Evolutionary conservation across 2,329 filamentous ascomycete species (phyloP).

Genomic region (Cladophialophora yegresii): DNA sequence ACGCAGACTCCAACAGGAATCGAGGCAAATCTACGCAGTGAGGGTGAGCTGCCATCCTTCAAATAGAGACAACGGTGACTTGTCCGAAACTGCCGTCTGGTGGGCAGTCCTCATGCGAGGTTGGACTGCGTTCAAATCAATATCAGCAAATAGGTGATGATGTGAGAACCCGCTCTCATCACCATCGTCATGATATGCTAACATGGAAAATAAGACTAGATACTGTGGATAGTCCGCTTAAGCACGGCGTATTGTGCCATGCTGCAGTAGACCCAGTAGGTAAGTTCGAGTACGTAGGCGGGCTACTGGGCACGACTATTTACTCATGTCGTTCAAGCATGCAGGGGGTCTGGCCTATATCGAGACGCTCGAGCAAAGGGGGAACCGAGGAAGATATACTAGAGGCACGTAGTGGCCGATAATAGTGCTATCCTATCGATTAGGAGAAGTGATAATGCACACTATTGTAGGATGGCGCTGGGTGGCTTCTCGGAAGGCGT

Average conservation of each 20-base stretch:
- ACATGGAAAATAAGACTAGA: not conserved
- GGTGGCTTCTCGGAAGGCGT: not conserved
- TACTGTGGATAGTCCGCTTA: not conserved
- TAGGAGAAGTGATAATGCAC: slow-evolving; percentile 6
- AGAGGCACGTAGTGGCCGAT: not conserved
- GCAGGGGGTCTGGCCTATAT: not conserved
- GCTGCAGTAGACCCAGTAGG: not conserved
- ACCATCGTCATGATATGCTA: not conserved
- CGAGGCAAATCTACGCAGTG: not conserved
- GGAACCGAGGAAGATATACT: slow-evolving; percentile 7
- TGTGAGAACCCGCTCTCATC: not conserved
- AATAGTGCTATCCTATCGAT: slow-evolving; percentile 4
- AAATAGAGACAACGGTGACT: not conserved
- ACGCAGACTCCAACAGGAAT: slow-evolving; percentile 4
- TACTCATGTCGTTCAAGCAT: not conserved
- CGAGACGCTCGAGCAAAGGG: not conserved
- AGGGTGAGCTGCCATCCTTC: not conserved
- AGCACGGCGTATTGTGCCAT: not conserved
- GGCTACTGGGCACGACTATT: not conserved
- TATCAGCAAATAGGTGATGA: slow-evolving; percentile 6
- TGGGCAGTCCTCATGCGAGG: not conserved
- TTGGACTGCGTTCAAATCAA: not conserved
- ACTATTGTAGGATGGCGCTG: slow-evolving; percentile 14
- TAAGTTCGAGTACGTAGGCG: not conserved
- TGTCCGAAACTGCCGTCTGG: not conserved